Percentiles rank a stretch among this genome's conserved stretches.
Conservation (phyloP, 768 basidiomycete genomes). For the Amylocystis lapponica region DNA sequence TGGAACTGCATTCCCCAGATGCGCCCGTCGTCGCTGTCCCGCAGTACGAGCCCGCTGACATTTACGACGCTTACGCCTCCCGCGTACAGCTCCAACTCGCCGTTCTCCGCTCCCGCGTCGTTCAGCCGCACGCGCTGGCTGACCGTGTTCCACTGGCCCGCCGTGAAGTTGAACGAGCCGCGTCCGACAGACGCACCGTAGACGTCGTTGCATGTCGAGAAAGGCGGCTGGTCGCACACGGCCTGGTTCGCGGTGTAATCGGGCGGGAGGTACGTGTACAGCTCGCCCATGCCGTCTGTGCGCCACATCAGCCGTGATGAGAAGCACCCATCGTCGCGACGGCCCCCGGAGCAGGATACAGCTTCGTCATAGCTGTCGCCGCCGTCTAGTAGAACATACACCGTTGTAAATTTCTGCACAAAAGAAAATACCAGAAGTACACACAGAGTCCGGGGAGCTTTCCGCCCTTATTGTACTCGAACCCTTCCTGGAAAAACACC, state of each 20-base stretch:
- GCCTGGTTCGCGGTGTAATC: conserved; percentile 41
- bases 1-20: conserved; percentile 69
- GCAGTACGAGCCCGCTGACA: conserved; percentile 48
- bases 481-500: conserved; percentile 56
- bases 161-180: too few species aligned
- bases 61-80: conserved; percentile 61
- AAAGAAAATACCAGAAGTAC: conserved; percentile 20
- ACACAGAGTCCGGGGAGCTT: conserved; percentile 70
- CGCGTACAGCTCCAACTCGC: conserved; percentile 58
- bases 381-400: conserved; percentile 36
- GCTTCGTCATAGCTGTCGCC: conserved; percentile 46
- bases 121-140: too few species aligned
- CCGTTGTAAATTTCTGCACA: not conserved
- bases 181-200: too few species aligned
- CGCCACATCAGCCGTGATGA: too few species aligned
- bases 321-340: too few species aligned
- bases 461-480: conserved; percentile 62
- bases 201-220: too few species aligned
- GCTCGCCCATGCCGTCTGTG: too few species aligned
- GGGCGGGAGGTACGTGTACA: conserved; percentile 42
- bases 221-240: too few species aligned
- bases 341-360: conserved; percentile 63
- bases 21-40: conserved; percentile 40
- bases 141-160: conserved; percentile 62
- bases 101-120: too few species aligned